Evolutionary conservation across 208 protist species (phyloP).

Genomic region (Crithidia expoeki): DNA sequence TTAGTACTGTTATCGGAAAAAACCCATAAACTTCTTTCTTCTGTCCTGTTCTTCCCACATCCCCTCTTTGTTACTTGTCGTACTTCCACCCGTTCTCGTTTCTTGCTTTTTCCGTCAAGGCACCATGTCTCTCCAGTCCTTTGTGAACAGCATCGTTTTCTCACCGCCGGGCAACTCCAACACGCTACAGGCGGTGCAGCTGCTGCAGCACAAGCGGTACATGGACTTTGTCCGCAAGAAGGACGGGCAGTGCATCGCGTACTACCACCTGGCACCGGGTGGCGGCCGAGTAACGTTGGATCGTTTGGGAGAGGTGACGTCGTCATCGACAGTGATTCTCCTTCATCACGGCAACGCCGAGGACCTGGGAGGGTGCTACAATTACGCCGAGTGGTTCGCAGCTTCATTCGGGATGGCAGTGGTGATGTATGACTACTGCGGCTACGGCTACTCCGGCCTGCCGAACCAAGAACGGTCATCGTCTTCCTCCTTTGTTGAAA

Average conservation of each 20-base stretch:
- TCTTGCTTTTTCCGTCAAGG: not conserved
- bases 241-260: constrained; percentile 31
- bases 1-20: too few species aligned
- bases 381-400: constrained; percentile 34
- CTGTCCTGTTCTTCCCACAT: constrained; percentile 1
- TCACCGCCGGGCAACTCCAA: constrained; percentile 43
- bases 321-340: constrained; percentile 45
- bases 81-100: not conserved
- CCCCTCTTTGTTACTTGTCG: not conserved
- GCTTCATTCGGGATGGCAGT: constrained; percentile 38
- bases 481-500: not conserved
- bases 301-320: not conserved
- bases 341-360: constrained; percentile 85
- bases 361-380: constrained; percentile 50
- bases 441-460: constrained; percentile 70
- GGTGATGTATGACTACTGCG: constrained; percentile 81
- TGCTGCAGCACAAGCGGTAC: constrained; percentile 36
- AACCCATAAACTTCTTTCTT: constrained; percentile 19
- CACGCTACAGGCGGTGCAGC: constrained; percentile 36
- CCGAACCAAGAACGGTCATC: not conserved
- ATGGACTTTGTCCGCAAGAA: constrained; percentile 44
- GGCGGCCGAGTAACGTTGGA: constrained; percentile 3
- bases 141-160: constrained; percentile 68
- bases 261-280: constrained; percentile 29
- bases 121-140: constrained; percentile 20